Conservation (phyloP, 129 eudicot genomes). For the Saposhnikovia divaricata region DNA sequence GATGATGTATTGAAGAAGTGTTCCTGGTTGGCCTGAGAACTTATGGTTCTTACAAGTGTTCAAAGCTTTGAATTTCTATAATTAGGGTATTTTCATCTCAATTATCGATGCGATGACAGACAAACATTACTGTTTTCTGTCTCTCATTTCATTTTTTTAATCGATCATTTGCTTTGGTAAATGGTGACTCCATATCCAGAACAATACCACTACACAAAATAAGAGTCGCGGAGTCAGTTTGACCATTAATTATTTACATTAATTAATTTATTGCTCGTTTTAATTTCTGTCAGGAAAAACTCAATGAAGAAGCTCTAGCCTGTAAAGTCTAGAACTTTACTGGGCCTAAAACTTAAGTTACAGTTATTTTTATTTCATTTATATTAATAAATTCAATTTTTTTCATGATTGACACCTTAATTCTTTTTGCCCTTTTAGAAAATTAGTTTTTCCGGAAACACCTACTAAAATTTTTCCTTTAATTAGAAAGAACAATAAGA, state of each 20-base stretch:
- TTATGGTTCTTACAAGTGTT: background rate
- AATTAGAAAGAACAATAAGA: too few species aligned
- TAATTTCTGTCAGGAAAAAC: background rate
- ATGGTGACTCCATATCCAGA: background rate
- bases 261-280: background rate
- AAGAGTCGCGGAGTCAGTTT: background rate
- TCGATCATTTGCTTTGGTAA: background rate
- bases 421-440: too few species aligned
- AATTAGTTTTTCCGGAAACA: too few species aligned
- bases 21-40: background rate
- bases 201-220: background rate
- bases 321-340: background rate
- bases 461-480: too few species aligned
- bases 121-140: background rate
- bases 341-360: background rate
- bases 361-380: too few species aligned
- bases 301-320: background rate
- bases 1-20: background rate
- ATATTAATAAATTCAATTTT: too few species aligned
- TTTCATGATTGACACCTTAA: too few species aligned
- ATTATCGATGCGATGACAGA: background rate
- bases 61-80: background rate
- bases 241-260: background rate
- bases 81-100: background rate
- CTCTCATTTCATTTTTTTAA: too few species aligned